Evolutionary conservation across 768 basidiomycete genomes (phyloP), one percentile per base, ranked within the genome.

Genomic region (Tulasnella sp.): DNA sequence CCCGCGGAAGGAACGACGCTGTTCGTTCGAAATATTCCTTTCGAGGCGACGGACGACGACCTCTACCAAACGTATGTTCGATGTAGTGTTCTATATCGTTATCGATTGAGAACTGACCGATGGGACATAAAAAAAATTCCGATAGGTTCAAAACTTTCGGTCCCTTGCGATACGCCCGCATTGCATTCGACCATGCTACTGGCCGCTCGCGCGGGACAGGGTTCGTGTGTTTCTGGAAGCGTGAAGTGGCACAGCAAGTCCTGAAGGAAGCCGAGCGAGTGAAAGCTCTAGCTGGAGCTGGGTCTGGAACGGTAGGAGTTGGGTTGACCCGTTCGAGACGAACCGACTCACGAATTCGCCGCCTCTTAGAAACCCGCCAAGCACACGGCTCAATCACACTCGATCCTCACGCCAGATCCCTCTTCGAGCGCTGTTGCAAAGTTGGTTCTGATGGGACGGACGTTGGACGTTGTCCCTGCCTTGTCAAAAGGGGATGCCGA

Each of bases 201-300:
- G 94, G 92, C 24, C 92, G 96, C 71, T 96, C 97, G 34, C 89
- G 96, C 71, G 98, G 98, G 36, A 97, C 96, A 7, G 98, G 96
- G 3, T 99, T 99, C 84, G 96, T 92, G 2, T 98, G 96, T 84
- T 98, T 97, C 86, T 98, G 97, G 96, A 95, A 97, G 79, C 91
- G 89, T 80, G 93, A 91, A 81, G 93, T 97, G 81, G 97, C 97
- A 19, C 92, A 97, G 83, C 91, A 91, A 80, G 95, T 91, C 12
- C 88, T 99, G 34, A 88, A 91, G 77, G 94, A 96, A 83, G 93
- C 95, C 80, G 91, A 94, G 36, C 86, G 92, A 7, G 85, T 76
- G 39, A 79, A 74, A 46, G n/a, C 34, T 1, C 34, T 38, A 42
- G 71, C 78, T 72, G 42, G 39, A n/a, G 36, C 34, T 27, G 38